These are phyloP conservation scores for Mariannaea sp. DNA, from an alignment of 2,329 filamentous ascomycete genomes.

Conservation along the genomic window DNA sequence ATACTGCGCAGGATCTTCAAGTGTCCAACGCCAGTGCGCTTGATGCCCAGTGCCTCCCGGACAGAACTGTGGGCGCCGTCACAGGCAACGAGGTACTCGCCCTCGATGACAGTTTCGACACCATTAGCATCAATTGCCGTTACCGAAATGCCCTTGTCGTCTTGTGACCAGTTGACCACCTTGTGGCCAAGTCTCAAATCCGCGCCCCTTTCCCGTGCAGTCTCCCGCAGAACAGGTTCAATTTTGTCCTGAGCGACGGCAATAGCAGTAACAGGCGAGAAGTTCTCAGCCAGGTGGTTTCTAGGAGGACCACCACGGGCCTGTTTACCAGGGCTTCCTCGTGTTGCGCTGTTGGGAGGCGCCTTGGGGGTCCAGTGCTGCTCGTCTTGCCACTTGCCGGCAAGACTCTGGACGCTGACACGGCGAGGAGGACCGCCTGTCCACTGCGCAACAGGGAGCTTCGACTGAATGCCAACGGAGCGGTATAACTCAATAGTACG, in stretches of 20 bases:
- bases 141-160: constrained; percentile 20
- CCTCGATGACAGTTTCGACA: constrained; percentile 31
- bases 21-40: constrained; percentile 37
- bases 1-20: constrained; percentile 43
- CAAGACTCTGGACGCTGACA: constrained; percentile 28
- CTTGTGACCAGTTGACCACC: constrained; percentile 36
- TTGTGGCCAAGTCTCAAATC: constrained; percentile 43
- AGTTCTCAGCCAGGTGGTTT: neutral
- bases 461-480: constrained; percentile 32
- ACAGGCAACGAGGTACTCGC: constrained; percentile 46
- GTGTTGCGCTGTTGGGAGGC: constrained; percentile 11
- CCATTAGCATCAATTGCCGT: constrained; percentile 1
- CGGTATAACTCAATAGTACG: constrained; percentile 47
- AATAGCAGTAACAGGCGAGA: constrained; percentile 32
- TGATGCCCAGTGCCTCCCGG: constrained; percentile 36
- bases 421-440: constrained; percentile 31
- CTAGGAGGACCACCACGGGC: neutral
- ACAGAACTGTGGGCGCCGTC: constrained; percentile 43
- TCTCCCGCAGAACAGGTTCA: constrained; percentile 44
- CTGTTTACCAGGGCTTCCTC: neutral
- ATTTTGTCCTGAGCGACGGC: constrained; percentile 46
- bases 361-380: constrained; percentile 30
- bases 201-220: constrained; percentile 40
- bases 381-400: constrained; percentile 31
- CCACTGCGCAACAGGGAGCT: constrained; percentile 16